phyloP scores from a whole-genome alignment of 2,329 filamentous ascomycete genomes.

The Arthrobotrys sinensis region DNA sequence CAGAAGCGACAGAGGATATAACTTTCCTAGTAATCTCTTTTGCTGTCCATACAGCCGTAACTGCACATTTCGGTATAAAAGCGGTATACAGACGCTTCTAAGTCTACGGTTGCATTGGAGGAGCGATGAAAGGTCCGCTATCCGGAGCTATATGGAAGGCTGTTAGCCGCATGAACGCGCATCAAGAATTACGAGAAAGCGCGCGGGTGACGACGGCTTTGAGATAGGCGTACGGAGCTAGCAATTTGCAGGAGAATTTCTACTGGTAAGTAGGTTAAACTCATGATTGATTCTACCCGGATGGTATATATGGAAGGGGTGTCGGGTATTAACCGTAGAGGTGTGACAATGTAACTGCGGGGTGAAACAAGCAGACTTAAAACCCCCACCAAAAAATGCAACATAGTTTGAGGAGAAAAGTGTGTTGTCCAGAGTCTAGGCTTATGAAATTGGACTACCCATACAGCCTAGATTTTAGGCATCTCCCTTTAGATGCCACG shows the following conservation, averaged over 20 bases:
- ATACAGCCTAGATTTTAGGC: too few relatives aligned
- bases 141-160: slow-evolving; percentile 10
- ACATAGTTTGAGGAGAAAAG: background rate
- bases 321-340: background rate
- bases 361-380: background rate
- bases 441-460: too few relatives aligned
- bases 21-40: background rate
- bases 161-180: background rate
- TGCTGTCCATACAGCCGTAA: slow-evolving; percentile 23
- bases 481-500: too few relatives aligned
- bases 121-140: slow-evolving; percentile 15
- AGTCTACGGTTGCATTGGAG: slow-evolving; percentile 11
- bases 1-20: slow-evolving; percentile 30
- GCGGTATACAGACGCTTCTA: slow-evolving; percentile 7
- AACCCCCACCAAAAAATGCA: background rate
- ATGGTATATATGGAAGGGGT: too few relatives aligned
- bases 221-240: slow-evolving; percentile 6
- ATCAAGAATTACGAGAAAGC: too few relatives aligned
- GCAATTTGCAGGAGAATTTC: slow-evolving; percentile 36
- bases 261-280: slow-evolving; percentile 5
- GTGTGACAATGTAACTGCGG: background rate
- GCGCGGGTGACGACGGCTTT: background rate
- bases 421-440: too few relatives aligned
- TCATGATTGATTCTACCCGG: background rate
- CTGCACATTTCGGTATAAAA: slow-evolving; percentile 43